A percentile compares a stretch with the other conserved stretches of the same genome.
Conservation (phyloP, 2,329 filamentous ascomycete species). For the Venturia aucupariae region DNA sequence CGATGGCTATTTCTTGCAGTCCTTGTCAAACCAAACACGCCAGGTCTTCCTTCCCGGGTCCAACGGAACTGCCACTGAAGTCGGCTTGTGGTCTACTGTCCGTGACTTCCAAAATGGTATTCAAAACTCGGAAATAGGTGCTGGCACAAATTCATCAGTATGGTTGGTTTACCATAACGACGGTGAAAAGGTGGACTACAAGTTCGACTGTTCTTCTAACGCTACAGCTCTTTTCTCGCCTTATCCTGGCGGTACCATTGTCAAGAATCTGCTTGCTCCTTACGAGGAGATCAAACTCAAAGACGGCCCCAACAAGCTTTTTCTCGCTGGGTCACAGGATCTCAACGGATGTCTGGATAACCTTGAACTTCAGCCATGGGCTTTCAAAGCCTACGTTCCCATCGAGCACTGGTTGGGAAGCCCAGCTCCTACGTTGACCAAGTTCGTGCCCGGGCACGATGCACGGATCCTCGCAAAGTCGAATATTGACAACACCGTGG, state of each 20-base stretch:
- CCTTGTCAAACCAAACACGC: conserved; percentile 47
- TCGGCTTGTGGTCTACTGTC: conserved; percentile 48
- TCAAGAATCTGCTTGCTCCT: conserved; percentile 55
- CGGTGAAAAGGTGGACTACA: conserved; percentile 42
- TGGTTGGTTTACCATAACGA: conserved; percentile 46
- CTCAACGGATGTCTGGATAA: conserved; percentile 49
- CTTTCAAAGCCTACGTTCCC: conserved; percentile 52
- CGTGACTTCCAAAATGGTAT: conserved; percentile 41
- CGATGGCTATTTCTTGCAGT: conserved; percentile 47
- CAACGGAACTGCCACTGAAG: conserved; percentile 20
- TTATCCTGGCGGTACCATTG: conserved; percentile 43
- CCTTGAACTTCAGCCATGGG: conserved; percentile 46
- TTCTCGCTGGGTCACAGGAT: conserved; percentile 36
- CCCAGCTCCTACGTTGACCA: conserved; percentile 50
- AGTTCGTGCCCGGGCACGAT: conserved; percentile 54
- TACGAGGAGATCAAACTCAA: conserved; percentile 46
- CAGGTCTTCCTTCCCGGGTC: conserved; percentile 20
- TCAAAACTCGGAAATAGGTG: conserved; percentile 40
- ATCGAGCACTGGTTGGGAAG: conserved; percentile 36
- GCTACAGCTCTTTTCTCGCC: conserved; percentile 46
- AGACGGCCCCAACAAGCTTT: conserved; percentile 14
- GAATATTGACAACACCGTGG: conserved; percentile 33
- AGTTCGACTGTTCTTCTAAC: conserved; percentile 43
- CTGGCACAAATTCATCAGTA: conserved; percentile 33
- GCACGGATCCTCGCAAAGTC: conserved; percentile 41